Evolutionary conservation across 148 eudicot species (phyloP), one percentile per base, ranked within the genome.

Genomic region (Hydrangea macrophylla): DNA sequence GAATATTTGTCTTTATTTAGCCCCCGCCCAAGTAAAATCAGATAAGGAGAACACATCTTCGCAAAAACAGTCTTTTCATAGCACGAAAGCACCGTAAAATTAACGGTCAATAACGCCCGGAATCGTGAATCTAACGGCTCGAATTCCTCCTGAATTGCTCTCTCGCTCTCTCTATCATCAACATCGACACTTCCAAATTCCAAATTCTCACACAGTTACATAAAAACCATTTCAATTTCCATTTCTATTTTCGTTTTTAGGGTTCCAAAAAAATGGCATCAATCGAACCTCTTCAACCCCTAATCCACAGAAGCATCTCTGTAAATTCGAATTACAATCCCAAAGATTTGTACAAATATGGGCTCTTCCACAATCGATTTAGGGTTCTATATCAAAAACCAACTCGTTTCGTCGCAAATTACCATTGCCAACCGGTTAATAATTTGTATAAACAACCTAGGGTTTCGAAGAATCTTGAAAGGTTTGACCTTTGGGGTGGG

Each of bases 221-320:
- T 13, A 58, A 40, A 15, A 36, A 30, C 2, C 7, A 1, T 39
- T 18, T 5, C 22, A 5, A 57, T 24, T 25, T 62, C 15, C 22
- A 39, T 42, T 32, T 35, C 2, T 48, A 27, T 18, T 28, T 42
- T 9, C 2, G 12, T 55, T 63, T 68, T 17, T 23, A 72, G 67
- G 56, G 60, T 51, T 64, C 28, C 60, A 58, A 74, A 78, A 74
- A 78, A 50, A 80, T 86, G 82, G 76, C 86, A 58, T 78, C 73
- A 56, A 73, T 84, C 60, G 80, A 82, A 40, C 69, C 77, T 50
- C 35, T 67, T 7, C 76, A 71, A 51, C 80, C 85, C 3, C 22
- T 82, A 56, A 79, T 84, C 33, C 77, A 86, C 73, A 58, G 82
- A n/a, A 74, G 79, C 62, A 68, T 81, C 50, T 74, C 63, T 60